Base-by-base conservation (phyloP, 441 rosid species). In the Viola pubescens region DNA sequence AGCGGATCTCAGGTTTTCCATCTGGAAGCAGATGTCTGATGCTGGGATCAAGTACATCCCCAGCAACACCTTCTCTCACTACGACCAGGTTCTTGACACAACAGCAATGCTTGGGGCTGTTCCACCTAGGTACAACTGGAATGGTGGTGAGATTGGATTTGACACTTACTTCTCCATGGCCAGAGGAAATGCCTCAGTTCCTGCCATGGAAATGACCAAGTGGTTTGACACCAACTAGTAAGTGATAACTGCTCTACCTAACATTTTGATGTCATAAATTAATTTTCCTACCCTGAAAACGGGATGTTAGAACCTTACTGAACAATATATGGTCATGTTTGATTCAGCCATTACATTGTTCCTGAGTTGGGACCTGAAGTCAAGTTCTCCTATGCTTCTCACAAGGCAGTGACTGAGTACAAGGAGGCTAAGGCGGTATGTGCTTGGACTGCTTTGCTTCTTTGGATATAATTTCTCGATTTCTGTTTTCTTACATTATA, bases 161-260 rank as follows among this genome's bases (percentile, higher is more conserved):
- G 89, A 84, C 58, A 74, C 78, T 47, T 92, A 81, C 81, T 92
- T 92, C 79, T 89, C 98, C 58, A 89, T 92, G 97, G 98, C 96
- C 67, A 87, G 98, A 77, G 98, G 98, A 45, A 89, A 89, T 64
- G 96, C 98, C 66, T 66, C 90, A 45, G 94, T 85, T 7, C 97
- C 98, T 0, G 98, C 98, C 46, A 92, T 92, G 98, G 98, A 92
- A 70, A 92, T 92, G 98, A 91, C 97, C 77, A 91, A 91, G 90
- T 91, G 98, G 98, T 91, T 91, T 58, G 98, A 91, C 88, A 92
- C 98, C 77, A 92, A 92, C 95, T 92, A 92, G 98, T 92, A 72
- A 85, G 98, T 89, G 63, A 50, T 44, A 9, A 39, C 34, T 69
- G 39, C n/a, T 16, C 52, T 4, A 26, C 16, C 53, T 48, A 41